Evolutionary conservation across 2,329 filamentous ascomycete genomes (phyloP).

Genomic region (Arthrobotrys musiformis): DNA sequence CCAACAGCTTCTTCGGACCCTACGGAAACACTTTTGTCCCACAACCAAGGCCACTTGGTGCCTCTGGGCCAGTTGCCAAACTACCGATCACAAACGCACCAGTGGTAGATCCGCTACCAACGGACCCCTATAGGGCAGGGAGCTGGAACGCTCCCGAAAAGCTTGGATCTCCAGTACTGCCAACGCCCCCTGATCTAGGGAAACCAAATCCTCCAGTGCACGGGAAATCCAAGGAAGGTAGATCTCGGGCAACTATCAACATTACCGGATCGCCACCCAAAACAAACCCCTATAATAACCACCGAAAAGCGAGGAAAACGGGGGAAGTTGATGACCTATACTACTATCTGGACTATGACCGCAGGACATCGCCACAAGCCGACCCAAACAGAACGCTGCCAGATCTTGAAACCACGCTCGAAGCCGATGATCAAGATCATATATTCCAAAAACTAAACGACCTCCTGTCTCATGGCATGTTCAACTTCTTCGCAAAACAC

Average conservation of each 20-base stretch:
- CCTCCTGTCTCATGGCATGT: conserved; percentile 49
- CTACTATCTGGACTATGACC: conserved; percentile 51
- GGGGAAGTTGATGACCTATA: conserved; percentile 54
- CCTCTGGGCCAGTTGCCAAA: conserved; percentile 20
- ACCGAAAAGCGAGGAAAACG: conserved; percentile 48
- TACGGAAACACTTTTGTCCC: conserved; percentile 34
- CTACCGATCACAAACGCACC: conserved; percentile 12
- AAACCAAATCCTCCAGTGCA: conserved; percentile 23
- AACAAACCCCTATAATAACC: conserved; percentile 52
- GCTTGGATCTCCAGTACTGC: conserved; percentile 39
- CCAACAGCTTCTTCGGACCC: conserved; percentile 14
- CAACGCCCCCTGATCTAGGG: conserved; percentile 30
- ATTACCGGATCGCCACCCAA: conserved; percentile 44
- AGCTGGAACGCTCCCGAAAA: conserved; percentile 38
- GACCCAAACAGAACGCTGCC: conserved; percentile 43
- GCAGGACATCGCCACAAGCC: conserved; percentile 39
- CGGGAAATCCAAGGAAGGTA: conserved; percentile 45
- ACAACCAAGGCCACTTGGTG: conserved; percentile 7
- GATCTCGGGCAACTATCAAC: conserved; percentile 31
- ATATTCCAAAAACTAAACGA: conserved; percentile 53
- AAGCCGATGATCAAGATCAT: conserved; percentile 51
- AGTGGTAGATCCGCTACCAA: conserved; percentile 20
- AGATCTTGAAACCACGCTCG: conserved; percentile 51
- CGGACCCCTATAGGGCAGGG: conserved; percentile 38
- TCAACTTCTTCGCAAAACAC: conserved; percentile 54